Conservation (phyloP, 108 stramenopile species). For the Skeletonema marinoi region DNA sequence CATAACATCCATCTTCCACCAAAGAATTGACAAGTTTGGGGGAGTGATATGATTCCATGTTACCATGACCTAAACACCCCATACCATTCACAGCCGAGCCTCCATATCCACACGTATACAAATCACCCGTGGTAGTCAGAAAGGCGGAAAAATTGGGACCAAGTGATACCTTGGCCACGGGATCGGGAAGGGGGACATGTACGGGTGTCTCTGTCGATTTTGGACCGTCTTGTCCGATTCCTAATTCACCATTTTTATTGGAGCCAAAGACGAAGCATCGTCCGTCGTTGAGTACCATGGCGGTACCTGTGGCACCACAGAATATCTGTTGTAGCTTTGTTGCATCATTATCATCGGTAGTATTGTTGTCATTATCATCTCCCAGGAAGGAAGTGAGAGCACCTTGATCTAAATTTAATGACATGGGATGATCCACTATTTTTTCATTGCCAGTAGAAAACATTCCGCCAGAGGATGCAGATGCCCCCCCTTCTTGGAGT, state of each 20-base stretch:
- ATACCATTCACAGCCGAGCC: conserved; percentile 66
- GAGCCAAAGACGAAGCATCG: conserved; percentile 61
- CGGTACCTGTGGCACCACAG: conserved; percentile 75
- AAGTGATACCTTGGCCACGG: conserved; percentile 46
- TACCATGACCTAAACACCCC: conserved; percentile 79
- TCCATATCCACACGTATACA: conserved; percentile 81
- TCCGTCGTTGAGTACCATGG: conserved; percentile 55
- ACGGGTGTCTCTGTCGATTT: conserved; percentile 27
- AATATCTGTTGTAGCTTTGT: conserved; percentile 19
- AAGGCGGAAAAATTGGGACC: conserved; percentile 66
- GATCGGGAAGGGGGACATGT: conserved; percentile 14
- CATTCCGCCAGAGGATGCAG: background rate
- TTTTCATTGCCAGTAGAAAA: conserved; percentile 19
- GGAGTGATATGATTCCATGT: conserved; percentile 51
- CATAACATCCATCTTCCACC: conserved; percentile 79
- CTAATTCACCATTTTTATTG: conserved; percentile 82
- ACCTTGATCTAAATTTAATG: conserved; percentile 14
- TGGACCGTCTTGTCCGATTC: conserved; percentile 24
- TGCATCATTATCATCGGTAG: background rate
- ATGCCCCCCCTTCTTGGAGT: background rate
- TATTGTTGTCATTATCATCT: background rate
- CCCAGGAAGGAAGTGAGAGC: conserved; percentile 8
- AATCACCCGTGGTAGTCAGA: conserved; percentile 63
- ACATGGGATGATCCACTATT: conserved; percentile 38
- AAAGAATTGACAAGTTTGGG: conserved; percentile 75